Evolutionary conservation across 192 early-diverging fungal genomes (phyloP).

Genomic region (Backusella macrospora): DNA sequence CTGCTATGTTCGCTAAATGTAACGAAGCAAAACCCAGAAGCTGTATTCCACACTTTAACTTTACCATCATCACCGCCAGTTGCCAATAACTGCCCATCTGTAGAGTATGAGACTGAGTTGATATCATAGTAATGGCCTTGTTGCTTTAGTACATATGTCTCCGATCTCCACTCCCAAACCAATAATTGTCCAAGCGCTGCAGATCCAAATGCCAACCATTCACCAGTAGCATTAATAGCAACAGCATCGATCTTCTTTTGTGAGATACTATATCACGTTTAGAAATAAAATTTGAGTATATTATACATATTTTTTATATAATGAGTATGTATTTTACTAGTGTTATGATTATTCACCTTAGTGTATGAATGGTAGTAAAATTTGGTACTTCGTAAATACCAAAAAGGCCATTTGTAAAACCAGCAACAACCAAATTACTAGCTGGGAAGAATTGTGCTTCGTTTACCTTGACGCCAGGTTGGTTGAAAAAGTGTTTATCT

Average conservation of each 20-base stretch:
- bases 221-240: slow-evolving; percentile 87
- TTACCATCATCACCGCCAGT: slow-evolving; percentile 98
- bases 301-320: neutral
- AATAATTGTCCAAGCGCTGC: slow-evolving; percentile 91
- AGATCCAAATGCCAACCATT: slow-evolving; percentile 98
- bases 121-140: slow-evolving; percentile 98
- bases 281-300: neutral
- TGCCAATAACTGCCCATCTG: slow-evolving; percentile 91
- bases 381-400: slow-evolving; percentile 98
- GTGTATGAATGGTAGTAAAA: slow-evolving; percentile 91
- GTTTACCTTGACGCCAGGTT: slow-evolving; percentile 77
- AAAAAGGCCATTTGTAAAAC: slow-evolving; percentile 93
- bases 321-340: neutral
- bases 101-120: slow-evolving; percentile 84
- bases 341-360: slow-evolving; percentile 62
- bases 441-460: slow-evolving; percentile 76
- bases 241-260: slow-evolving; percentile 90
- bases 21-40: slow-evolving; percentile 96
- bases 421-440: slow-evolving; percentile 81
- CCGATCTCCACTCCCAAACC: slow-evolving; percentile 99
- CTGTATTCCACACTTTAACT: slow-evolving; percentile 97
- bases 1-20: slow-evolving; percentile 94
- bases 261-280: slow-evolving; percentile 68
- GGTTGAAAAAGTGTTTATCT: slow-evolving; percentile 78
- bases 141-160: slow-evolving; percentile 98